These are phyloP conservation scores for Stachybotrys echinatus DNA, from an alignment of 2,329 filamentous ascomycete genomes.

Conservation along the genomic window DNA sequence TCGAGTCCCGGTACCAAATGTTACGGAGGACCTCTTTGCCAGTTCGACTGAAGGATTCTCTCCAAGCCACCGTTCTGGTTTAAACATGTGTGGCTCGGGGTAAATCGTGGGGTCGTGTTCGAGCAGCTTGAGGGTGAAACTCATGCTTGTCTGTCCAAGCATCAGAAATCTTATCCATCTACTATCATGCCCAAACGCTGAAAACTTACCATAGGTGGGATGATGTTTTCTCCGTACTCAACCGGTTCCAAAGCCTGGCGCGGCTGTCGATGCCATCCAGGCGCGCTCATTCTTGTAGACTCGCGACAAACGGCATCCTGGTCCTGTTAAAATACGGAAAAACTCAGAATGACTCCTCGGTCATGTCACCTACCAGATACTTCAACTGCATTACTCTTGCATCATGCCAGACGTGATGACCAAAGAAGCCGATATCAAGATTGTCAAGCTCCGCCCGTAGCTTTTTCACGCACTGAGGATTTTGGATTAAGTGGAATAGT, in stretches of 20 bases:
- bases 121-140: conserved; percentile 9
- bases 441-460: conserved; percentile 8
- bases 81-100: conserved; percentile 7
- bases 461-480: conserved; percentile 5
- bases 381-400: conserved; percentile 3
- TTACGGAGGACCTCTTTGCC: background rate
- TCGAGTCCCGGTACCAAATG: conserved; percentile 10
- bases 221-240: conserved; percentile 1
- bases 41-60: background rate
- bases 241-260: conserved; percentile 4
- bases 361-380: conserved; percentile 8
- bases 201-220: conserved; percentile 2
- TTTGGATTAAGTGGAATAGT: conserved; percentile 6
- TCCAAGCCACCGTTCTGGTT: conserved; percentile 10
- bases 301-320: conserved; percentile 12
- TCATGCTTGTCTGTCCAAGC: conserved; percentile 1
- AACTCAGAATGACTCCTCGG: too few species aligned
- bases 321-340: background rate
- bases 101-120: conserved; percentile 7
- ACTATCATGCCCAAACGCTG: too few species aligned
- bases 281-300: conserved; percentile 10
- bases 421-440: conserved; percentile 5
- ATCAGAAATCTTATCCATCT: too few species aligned
- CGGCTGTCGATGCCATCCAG: conserved; percentile 11
- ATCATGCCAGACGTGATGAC: conserved; percentile 8